Percentiles rank a stretch among this genome's conserved stretches.
phyloP scores from a whole-genome alignment of 2,329 filamentous ascomycete genomes.

The Penicillium sp. region DNA sequence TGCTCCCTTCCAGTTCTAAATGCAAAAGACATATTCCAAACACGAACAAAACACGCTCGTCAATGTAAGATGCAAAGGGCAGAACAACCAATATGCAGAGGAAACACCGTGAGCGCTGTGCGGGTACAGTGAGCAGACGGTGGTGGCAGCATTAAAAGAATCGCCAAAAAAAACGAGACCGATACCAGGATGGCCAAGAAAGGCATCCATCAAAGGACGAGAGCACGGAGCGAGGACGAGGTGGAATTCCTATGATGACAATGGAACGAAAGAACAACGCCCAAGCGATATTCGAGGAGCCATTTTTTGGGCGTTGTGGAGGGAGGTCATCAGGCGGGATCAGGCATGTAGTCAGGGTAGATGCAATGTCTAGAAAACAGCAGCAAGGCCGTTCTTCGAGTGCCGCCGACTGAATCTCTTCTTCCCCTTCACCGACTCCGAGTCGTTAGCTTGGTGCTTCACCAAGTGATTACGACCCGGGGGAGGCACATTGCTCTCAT shows the following conservation, averaged over 20 bases:
- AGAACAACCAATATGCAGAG: slow-evolving; percentile 25
- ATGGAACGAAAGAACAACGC: neutral
- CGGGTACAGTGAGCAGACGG: neutral
- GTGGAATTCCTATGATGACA: neutral
- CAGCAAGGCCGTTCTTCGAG: slow-evolving; percentile 89
- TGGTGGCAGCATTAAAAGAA: neutral
- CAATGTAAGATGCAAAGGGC: slow-evolving; percentile 29
- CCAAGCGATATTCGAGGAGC: neutral
- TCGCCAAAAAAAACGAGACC: neutral
- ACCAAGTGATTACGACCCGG: slow-evolving; percentile 49
- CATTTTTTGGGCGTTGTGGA: neutral
- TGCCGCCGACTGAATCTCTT: slow-evolving; percentile 86
- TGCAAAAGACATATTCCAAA: slow-evolving; percentile 27
- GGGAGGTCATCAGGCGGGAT: neutral
- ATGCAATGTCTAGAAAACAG: slow-evolving; percentile 67
- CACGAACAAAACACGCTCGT: slow-evolving; percentile 30
- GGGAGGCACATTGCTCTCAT: slow-evolving; percentile 36
- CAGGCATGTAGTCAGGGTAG: neutral
- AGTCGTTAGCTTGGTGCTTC: slow-evolving; percentile 49
- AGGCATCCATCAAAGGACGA: neutral
- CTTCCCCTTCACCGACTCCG: slow-evolving; percentile 59
- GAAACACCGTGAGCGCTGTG: slow-evolving; percentile 12
- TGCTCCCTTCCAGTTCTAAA: slow-evolving; percentile 30
- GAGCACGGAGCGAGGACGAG: neutral
- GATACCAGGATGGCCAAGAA: neutral